A percentile compares a stretch with the other conserved stretches of the same genome.
phyloP scores from a whole-genome alignment of 2,329 filamentous ascomycete genomes.

The Alternaria sp. region DNA sequence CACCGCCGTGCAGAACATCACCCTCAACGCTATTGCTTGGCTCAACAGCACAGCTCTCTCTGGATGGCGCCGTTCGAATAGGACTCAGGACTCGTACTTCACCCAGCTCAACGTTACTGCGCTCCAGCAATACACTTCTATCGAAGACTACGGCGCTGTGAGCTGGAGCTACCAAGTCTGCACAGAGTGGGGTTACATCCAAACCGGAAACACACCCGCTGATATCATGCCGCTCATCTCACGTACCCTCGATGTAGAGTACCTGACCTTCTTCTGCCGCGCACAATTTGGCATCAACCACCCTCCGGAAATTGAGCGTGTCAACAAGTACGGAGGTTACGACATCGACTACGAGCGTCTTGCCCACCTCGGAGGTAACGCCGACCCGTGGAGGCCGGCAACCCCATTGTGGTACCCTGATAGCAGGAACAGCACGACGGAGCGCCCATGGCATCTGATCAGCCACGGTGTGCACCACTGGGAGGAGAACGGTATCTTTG shows the following conservation, averaged over 20 bases:
- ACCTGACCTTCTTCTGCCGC: conserved; percentile 66
- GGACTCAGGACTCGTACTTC: conserved; percentile 60
- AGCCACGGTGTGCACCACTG: conserved; percentile 80
- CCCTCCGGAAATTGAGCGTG: conserved; percentile 66
- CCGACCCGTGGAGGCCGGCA: conserved; percentile 80
- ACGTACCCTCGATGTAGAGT: conserved; percentile 70
- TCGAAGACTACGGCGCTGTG: conserved; percentile 32
- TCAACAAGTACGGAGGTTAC: conserved; percentile 81
- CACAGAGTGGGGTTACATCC: conserved; percentile 74
- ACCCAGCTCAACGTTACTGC: conserved; percentile 54
- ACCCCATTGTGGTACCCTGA: conserved; percentile 72
- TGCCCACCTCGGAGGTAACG: conserved; percentile 77
- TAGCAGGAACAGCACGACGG: conserved; percentile 63
- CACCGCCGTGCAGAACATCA: conserved; percentile 53
- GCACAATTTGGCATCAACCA: conserved; percentile 72
- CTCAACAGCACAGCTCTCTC: conserved; percentile 54
- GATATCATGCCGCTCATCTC: conserved; percentile 73
- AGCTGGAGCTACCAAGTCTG: conserved; percentile 65
- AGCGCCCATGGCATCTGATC: conserved; percentile 77
- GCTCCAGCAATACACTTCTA: conserved; percentile 20
- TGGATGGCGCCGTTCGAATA: conserved; percentile 43
- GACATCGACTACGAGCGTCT: conserved; percentile 75
- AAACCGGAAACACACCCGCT: conserved; percentile 72
- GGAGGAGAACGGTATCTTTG: conserved; percentile 74
- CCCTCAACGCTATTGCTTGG: conserved; percentile 66